phyloP scores from a whole-genome alignment of 257 asterid genomes.

The Lantana camara region DNA sequence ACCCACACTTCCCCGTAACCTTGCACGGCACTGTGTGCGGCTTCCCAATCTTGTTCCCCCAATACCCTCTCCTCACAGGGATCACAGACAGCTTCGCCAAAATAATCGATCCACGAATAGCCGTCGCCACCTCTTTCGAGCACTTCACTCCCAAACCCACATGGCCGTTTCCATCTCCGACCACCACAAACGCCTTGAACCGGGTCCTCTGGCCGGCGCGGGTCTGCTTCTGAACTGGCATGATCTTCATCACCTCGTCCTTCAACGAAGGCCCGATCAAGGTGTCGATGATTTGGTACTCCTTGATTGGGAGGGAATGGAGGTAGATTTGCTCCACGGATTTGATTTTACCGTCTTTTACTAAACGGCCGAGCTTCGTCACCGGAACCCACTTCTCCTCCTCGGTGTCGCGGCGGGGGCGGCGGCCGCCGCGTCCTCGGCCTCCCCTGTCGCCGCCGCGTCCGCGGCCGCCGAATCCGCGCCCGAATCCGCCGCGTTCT shows the following conservation, averaged over 20 bases:
- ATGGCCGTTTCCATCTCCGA: conserved; percentile 69
- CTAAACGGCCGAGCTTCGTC: conserved; percentile 37
- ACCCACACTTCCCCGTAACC: conserved; percentile 86
- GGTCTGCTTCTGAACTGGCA: conserved; percentile 82
- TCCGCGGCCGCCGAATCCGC: conserved; percentile 54
- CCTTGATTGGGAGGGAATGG: conserved; percentile 79
- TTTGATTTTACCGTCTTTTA: conserved; percentile 31
- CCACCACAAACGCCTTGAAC: conserved; percentile 80
- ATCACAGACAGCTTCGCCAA: conserved; percentile 29
- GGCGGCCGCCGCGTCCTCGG: conserved; percentile 55
- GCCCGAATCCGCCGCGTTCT: conserved; percentile 54
- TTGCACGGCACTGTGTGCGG: conserved; percentile 86
- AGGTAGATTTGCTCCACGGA: conserved; percentile 35
- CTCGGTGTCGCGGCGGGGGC: conserved; percentile 68
- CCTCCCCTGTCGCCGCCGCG: conserved; percentile 45
- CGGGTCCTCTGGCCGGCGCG: conserved; percentile 81
- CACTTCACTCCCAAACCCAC: conserved; percentile 71
- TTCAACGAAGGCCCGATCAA: conserved; percentile 33
- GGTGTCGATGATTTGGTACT: conserved; percentile 64
- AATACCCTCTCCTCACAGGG: conserved; percentile 61
- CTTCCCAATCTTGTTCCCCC: conserved; percentile 86
- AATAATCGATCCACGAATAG: conserved; percentile 51
- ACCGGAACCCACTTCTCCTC: conserved; percentile 48
- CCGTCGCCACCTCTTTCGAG: conserved; percentile 72
- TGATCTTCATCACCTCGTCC: conserved; percentile 56